Conservation (phyloP, 1,139 yeast genomes). For the Candida sp. region DNA sequence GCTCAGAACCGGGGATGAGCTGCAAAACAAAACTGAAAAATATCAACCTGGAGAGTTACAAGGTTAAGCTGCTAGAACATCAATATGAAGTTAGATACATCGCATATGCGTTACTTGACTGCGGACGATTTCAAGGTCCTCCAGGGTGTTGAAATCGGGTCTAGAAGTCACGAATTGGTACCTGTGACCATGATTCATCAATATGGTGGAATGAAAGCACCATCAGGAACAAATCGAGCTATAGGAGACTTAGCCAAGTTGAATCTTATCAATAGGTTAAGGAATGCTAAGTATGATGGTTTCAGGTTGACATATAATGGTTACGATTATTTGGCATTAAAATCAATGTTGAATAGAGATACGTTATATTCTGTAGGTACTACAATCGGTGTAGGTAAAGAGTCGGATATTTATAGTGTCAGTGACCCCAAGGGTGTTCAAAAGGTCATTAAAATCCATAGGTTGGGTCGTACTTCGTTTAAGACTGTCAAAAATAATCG, state of each 20-base stretch:
- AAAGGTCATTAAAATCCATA: slow-evolving; percentile 81
- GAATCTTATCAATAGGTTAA: slow-evolving; percentile 67
- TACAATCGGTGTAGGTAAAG: slow-evolving; percentile 96
- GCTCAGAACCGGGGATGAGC: slow-evolving; percentile 1
- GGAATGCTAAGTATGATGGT: slow-evolving; percentile 93
- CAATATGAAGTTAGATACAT: slow-evolving; percentile 82
- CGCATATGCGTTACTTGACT: slow-evolving; percentile 91
- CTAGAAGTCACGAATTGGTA: slow-evolving; percentile 91
- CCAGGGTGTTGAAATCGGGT: slow-evolving; percentile 87
- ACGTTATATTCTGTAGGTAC: slow-evolving; percentile 78
- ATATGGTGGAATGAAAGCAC: slow-evolving; percentile 73
- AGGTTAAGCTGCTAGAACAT: not conserved
- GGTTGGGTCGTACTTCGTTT: slow-evolving; percentile 92
- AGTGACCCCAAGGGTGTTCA: slow-evolving; percentile 64
- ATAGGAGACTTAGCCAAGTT: slow-evolving; percentile 86
- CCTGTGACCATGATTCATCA: slow-evolving; percentile 84
- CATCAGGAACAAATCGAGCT: slow-evolving; percentile 73
- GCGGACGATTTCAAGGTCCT: slow-evolving; percentile 88
- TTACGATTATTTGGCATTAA: slow-evolving; percentile 86
- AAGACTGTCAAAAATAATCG: slow-evolving; percentile 89
- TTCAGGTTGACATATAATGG: slow-evolving; percentile 87
- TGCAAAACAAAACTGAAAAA: not conserved
- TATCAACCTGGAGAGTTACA: not conserved
- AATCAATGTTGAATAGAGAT: slow-evolving; percentile 72
- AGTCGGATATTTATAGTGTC: slow-evolving; percentile 91